Percentiles rank a stretch among this genome's conserved stretches.
Evolutionary conservation across 805 yeast species (phyloP).

Genomic region (Pichia phayaonensis): DNA sequence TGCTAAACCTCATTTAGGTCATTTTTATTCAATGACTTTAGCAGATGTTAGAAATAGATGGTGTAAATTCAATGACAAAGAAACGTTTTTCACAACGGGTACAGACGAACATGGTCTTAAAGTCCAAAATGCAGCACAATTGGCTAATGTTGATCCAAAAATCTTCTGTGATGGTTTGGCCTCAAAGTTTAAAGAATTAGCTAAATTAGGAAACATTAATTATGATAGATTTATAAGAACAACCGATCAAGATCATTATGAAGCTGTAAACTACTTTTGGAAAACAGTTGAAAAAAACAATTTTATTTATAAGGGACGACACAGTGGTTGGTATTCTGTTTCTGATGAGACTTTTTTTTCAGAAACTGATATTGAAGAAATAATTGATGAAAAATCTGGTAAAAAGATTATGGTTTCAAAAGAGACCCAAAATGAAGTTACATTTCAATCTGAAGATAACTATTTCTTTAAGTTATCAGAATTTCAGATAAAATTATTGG

Average conservation of each 20-base stretch:
- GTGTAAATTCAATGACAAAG: slow-evolving; percentile 40
- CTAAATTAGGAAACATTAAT: slow-evolving; percentile 46
- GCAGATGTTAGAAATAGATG: slow-evolving; percentile 77
- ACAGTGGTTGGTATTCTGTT: slow-evolving; percentile 90
- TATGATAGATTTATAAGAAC: slow-evolving; percentile 83
- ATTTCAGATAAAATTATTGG: slow-evolving; percentile 50
- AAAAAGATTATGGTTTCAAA: slow-evolving; percentile 33
- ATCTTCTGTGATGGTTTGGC: slow-evolving; percentile 67
- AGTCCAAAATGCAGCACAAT: slow-evolving; percentile 77
- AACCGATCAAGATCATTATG: slow-evolving; percentile 72
- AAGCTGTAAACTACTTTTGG: slow-evolving; percentile 69
- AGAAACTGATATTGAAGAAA: slow-evolving; percentile 57
- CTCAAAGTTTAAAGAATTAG: slow-evolving; percentile 54
- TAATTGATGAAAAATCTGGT: slow-evolving; percentile 27
- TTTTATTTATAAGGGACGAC: slow-evolving; percentile 72
- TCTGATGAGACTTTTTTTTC: slow-evolving; percentile 95
- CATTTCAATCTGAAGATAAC: slow-evolving; percentile 70
- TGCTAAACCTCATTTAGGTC: slow-evolving; percentile 94
- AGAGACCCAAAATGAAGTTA: slow-evolving; percentile 73
- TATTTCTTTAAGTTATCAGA: slow-evolving; percentile 72
- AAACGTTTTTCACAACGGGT: slow-evolving; percentile 68
- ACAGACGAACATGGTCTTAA: slow-evolving; percentile 97
- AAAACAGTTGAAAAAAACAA: slow-evolving; percentile 47
- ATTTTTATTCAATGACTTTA: slow-evolving; percentile 77
- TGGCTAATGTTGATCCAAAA: slow-evolving; percentile 45